phyloP scores from a whole-genome alignment of 768 basidiomycete genomes.

The Boletus subparvulus region DNA sequence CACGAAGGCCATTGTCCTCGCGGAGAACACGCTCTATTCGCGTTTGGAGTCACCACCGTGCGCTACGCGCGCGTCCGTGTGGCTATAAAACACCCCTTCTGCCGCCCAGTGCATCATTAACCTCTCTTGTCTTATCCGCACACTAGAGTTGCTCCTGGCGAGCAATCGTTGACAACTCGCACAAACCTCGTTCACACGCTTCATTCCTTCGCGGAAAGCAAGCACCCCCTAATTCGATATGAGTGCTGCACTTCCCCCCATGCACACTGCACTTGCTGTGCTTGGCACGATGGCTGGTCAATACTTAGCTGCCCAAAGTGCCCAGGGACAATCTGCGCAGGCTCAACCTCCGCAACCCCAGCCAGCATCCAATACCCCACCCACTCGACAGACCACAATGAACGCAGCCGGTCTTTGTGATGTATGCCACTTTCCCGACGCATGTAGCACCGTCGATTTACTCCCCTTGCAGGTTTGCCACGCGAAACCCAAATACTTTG shows the following conservation, averaged over 20 bases:
- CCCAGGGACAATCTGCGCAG: conserved; percentile 29
- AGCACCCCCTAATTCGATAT: conserved; percentile 20
- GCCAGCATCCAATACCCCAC: conserved; percentile 11
- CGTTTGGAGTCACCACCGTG: conserved; percentile 20
- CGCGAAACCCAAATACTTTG: conserved; percentile 53
- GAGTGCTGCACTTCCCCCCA: conserved; percentile 32
- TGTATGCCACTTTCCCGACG: conserved; percentile 35
- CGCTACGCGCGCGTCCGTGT: conserved; percentile 8
- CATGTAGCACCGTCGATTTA: conserved; percentile 4
- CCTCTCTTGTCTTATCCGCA: conserved; percentile 46
- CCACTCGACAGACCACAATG: conserved; percentile 20
- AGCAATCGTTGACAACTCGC: conserved; percentile 17
- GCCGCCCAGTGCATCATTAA: conserved; percentile 17
- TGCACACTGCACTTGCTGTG: conserved; percentile 37
- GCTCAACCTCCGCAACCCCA: conserved; percentile 26
- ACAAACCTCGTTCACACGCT: conserved; percentile 6
- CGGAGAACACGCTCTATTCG: conserved; percentile 33
- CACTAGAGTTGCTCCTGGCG: conserved; percentile 30
- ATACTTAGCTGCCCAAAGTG: conserved; percentile 33
- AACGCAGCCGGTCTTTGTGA: conserved; percentile 46
- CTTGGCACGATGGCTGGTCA: conserved; percentile 38
- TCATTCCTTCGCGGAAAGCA: conserved; percentile 10
- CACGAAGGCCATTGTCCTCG: conserved; percentile 21
- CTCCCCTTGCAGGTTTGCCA: conserved; percentile 48
- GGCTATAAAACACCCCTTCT: conserved; percentile 27